A percentile compares a stretch with the other conserved stretches of the same genome.
phyloP scores from a whole-genome alignment of 75 land plant genomes.

The Picea sitchensis region DNA sequence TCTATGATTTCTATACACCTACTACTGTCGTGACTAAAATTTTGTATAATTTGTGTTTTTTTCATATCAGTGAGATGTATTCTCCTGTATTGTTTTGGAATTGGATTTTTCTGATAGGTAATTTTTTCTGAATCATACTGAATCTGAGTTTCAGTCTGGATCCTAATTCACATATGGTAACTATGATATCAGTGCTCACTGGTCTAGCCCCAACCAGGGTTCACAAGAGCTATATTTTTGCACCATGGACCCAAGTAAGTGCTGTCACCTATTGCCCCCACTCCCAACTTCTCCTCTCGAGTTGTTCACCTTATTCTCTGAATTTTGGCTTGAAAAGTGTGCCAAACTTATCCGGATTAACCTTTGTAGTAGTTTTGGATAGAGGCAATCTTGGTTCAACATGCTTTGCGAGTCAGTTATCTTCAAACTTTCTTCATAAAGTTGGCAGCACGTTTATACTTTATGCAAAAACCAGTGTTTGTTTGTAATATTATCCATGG shows the following conservation, averaged over 20 bases:
- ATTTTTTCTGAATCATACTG: no score
- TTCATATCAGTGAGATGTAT: no score
- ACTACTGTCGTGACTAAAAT: no score
- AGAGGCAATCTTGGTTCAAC: neutral
- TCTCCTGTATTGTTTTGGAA: no score
- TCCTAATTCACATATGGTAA: no score
- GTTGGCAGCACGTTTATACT: neutral
- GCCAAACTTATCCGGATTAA: constrained; percentile 3
- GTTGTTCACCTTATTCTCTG: neutral
- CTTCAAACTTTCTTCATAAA: neutral
- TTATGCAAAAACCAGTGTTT: neutral
- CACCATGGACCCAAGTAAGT: neutral
- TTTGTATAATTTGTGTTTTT: no score
- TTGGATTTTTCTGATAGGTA: no score
- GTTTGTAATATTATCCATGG: neutral
- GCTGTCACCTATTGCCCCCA: neutral
- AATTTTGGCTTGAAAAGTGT: neutral
- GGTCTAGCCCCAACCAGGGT: no score
- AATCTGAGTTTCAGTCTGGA: no score
- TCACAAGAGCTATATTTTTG: no score
- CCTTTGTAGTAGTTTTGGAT: neutral
- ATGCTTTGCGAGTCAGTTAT: neutral
- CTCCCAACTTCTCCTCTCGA: neutral
- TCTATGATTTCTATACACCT: no score
- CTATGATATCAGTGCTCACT: no score